phyloP scores from a whole-genome alignment of 1,284 basidiomycete species.

The Leccinum griseonigrum region DNA sequence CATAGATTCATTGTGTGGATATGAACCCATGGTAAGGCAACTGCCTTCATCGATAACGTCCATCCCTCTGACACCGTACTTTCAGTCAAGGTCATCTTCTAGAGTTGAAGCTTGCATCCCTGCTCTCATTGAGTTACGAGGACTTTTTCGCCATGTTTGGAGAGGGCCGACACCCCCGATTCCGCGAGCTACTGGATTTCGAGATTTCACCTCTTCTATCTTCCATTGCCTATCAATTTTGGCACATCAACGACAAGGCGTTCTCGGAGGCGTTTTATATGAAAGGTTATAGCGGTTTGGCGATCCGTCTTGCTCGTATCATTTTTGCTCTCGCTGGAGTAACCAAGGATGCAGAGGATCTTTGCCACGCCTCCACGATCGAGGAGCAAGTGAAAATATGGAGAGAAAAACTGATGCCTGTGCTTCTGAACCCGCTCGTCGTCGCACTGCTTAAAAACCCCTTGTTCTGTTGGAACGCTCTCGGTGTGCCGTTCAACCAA shows the following conservation, averaged over 20 bases:
- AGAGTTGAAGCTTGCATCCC: slow-evolving; percentile 75
- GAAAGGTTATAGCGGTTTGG: slow-evolving; percentile 72
- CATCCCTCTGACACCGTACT: slow-evolving; percentile 8
- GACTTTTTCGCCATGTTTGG: slow-evolving; percentile 80
- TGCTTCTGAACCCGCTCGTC: slow-evolving; percentile 67
- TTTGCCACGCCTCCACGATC: slow-evolving; percentile 57
- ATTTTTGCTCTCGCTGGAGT: slow-evolving; percentile 66
- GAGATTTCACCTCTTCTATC: slow-evolving; percentile 74
- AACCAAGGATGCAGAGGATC: slow-evolving; percentile 49
- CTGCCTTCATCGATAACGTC: background rate
- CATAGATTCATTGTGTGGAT: slow-evolving; percentile 72
- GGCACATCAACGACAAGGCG: slow-evolving; percentile 63
- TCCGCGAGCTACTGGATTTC: slow-evolving; percentile 63
- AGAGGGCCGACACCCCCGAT: slow-evolving; percentile 59
- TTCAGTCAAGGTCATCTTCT: slow-evolving; percentile 71
- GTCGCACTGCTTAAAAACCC: slow-evolving; percentile 62
- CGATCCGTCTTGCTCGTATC: slow-evolving; percentile 63
- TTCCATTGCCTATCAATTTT: slow-evolving; percentile 75
- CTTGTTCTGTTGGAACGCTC: slow-evolving; percentile 79
- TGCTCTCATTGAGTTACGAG: slow-evolving; percentile 60
- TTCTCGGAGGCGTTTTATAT: slow-evolving; percentile 74
- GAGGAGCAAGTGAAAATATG: slow-evolving; percentile 70
- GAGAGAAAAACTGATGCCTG: slow-evolving; percentile 57
- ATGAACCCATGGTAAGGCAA: slow-evolving; percentile 54
- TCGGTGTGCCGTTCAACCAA: slow-evolving; percentile 80